Percentiles rank a stretch among this genome's conserved stretches.
These are phyloP conservation scores for Malassezia obtusa DNA, from an alignment of 1,284 basidiomycete species.

Conservation along the genomic window DNA sequence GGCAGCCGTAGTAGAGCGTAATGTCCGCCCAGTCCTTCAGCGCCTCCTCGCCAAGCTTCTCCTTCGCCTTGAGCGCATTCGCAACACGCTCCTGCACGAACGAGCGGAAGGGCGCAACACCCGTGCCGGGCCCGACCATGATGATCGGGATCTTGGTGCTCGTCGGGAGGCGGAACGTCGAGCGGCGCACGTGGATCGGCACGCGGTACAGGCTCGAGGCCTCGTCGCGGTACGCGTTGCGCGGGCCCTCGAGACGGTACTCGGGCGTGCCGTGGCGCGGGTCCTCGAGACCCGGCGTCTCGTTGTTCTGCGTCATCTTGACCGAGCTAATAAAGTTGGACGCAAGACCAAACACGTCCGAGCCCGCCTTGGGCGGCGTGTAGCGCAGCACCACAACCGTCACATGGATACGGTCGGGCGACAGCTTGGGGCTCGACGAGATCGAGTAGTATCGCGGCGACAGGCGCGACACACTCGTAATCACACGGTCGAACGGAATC, in stretches of 20 bases:
- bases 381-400: constrained; percentile 68
- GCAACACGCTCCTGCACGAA: constrained; percentile 96
- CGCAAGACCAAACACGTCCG: constrained; percentile 36
- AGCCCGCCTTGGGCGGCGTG: constrained; percentile 18
- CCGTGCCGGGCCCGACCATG: constrained; percentile 96
- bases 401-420: constrained; percentile 79
- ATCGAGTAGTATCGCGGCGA: constrained; percentile 98
- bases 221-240: constrained; percentile 61
- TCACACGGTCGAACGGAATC: constrained; percentile 94
- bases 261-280: constrained; percentile 54
- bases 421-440: constrained; percentile 85
- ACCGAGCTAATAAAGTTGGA: constrained; percentile 43
- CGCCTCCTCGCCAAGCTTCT: constrained; percentile 70
- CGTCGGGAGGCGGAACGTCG: constrained; percentile 90
- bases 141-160: constrained; percentile 96
- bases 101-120: constrained; percentile 94
- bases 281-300: constrained; percentile 32
- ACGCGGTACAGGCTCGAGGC: constrained; percentile 57
- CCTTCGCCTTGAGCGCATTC: constrained; percentile 79
- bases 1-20: constrained; percentile 90
- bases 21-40: constrained; percentile 90
- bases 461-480: constrained; percentile 81
- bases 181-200: constrained; percentile 86
- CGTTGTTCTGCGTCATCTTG: constrained; percentile 61
- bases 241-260: constrained; percentile 80